Evolutionary conservation across 1,139 yeast genomes (phyloP).

Genomic region (Geotrichum carabidarum): DNA sequence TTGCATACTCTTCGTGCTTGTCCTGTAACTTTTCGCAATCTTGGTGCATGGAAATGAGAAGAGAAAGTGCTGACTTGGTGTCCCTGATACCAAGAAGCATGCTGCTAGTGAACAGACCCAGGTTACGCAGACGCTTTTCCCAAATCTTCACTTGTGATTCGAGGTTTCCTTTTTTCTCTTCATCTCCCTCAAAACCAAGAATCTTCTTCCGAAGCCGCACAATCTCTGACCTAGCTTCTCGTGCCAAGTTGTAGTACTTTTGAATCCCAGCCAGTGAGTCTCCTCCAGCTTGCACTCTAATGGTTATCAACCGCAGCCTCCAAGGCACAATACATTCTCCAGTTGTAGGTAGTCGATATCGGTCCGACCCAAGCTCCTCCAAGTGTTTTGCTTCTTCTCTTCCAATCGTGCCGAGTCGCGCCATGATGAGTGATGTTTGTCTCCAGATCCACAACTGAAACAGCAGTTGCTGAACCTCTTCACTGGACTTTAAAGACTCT

Average conservation of each 20-base stretch:
- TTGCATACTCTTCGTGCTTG: constrained; percentile 9
- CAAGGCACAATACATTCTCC: constrained; percentile 33
- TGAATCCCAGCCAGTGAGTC: constrained; percentile 29
- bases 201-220: neutral
- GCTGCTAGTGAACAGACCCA: constrained; percentile 35
- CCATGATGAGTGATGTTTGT: constrained; percentile 24
- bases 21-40: constrained; percentile 18
- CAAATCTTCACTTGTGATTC: constrained; percentile 21
- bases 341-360: constrained; percentile 24
- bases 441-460: constrained; percentile 29
- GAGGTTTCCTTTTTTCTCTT: neutral
- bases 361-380: constrained; percentile 27
- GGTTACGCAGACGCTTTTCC: constrained; percentile 29
- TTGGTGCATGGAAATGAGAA: constrained; percentile 28
- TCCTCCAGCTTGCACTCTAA: constrained; percentile 29
- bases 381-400: constrained; percentile 28
- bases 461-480: constrained; percentile 11
- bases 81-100: constrained; percentile 35
- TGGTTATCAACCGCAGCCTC: constrained; percentile 29
- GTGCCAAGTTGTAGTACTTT: constrained; percentile 30
- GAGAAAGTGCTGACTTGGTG: constrained; percentile 33
- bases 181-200: constrained; percentile 21
- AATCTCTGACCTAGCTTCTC: constrained; percentile 28
- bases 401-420: constrained; percentile 25
- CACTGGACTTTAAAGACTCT: constrained; percentile 4